Evolutionary conservation across 2,329 filamentous ascomycete genomes (phyloP).

Genomic region (Pseudogymnoascus sp.): DNA sequence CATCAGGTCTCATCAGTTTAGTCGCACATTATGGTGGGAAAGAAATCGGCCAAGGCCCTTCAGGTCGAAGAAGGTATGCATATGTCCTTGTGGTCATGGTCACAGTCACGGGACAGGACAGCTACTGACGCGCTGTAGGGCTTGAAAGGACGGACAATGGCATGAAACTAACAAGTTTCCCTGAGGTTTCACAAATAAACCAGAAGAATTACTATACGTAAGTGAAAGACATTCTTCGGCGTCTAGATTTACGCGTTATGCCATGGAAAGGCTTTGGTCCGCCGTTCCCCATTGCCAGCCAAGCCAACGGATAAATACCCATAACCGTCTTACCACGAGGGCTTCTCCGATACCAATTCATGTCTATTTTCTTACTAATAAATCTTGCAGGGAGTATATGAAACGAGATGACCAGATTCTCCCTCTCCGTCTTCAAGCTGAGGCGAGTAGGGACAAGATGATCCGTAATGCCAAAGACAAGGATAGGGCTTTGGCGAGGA

Average conservation of each 20-base stretch:
- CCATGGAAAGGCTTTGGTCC: not conserved
- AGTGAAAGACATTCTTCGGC: slow-evolving; percentile 26
- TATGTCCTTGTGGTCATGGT: not conserved
- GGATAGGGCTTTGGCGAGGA: slow-evolving; percentile 74
- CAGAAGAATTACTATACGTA: slow-evolving; percentile 99
- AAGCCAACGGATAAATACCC: not conserved
- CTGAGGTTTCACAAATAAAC: slow-evolving; percentile 86
- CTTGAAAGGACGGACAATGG: slow-evolving; percentile 96
- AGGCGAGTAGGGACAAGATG: slow-evolving; percentile 75
- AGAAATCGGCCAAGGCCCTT: slow-evolving; percentile 29
- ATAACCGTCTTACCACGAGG: not conserved
- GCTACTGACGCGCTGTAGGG: slow-evolving; percentile 42
- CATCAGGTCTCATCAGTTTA: not conserved
- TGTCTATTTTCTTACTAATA: not conserved
- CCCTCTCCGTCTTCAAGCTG: slow-evolving; percentile 76
- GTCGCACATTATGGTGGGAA: slow-evolving; percentile 25
- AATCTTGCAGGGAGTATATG: slow-evolving; percentile 69
- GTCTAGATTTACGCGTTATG: slow-evolving; percentile 9
- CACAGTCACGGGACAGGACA: not conserved
- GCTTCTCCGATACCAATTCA: not conserved
- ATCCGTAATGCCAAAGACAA: slow-evolving; percentile 80
- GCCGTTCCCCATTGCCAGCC: not conserved
- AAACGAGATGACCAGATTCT: slow-evolving; percentile 97
- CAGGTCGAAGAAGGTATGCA: slow-evolving; percentile 28
- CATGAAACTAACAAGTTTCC: slow-evolving; percentile 93